Conservation (phyloP, 148 eudicot species). For the Agrostemma githago region DNA sequence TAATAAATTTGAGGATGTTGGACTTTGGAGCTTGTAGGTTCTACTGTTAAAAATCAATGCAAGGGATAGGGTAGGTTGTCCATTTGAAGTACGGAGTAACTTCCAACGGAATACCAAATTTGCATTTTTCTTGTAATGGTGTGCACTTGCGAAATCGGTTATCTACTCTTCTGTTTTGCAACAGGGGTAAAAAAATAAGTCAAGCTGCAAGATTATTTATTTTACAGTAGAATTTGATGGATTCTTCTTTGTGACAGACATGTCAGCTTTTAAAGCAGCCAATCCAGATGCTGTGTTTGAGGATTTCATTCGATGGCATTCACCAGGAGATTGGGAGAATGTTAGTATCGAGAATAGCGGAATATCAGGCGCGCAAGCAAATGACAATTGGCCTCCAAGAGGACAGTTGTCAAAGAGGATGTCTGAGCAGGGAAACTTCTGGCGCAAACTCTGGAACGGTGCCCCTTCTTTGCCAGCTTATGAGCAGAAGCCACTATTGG, state of each 20-base stretch:
- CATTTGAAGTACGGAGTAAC: not conserved
- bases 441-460: slow-evolving; percentile 92
- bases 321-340: slow-evolving; percentile 93
- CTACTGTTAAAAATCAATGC: not conserved
- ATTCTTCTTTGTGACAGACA: slow-evolving; percentile 47
- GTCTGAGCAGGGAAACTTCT: slow-evolving; percentile 78
- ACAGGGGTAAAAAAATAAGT: not conserved
- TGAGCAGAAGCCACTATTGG: slow-evolving; percentile 86
- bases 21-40: not conserved
- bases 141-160: not conserved
- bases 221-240: not conserved
- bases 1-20: not conserved
- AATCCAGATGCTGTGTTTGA: slow-evolving; percentile 92
- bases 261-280: slow-evolving; percentile 98
- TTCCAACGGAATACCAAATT: not conserved
- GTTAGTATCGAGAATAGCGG: slow-evolving; percentile 33
- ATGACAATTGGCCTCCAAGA: slow-evolving; percentile 74
- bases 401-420: slow-evolving; percentile 90
- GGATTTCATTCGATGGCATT: slow-evolving; percentile 98
- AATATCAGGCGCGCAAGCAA: slow-evolving; percentile 24
- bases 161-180: not conserved
- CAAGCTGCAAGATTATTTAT: not conserved
- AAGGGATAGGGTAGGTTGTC: not conserved
- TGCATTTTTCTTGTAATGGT: not conserved
- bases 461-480: slow-evolving; percentile 75